Evolutionary conservation across 768 basidiomycete species (phyloP).

Genomic region (Hydnomerulius pinastri): DNA sequence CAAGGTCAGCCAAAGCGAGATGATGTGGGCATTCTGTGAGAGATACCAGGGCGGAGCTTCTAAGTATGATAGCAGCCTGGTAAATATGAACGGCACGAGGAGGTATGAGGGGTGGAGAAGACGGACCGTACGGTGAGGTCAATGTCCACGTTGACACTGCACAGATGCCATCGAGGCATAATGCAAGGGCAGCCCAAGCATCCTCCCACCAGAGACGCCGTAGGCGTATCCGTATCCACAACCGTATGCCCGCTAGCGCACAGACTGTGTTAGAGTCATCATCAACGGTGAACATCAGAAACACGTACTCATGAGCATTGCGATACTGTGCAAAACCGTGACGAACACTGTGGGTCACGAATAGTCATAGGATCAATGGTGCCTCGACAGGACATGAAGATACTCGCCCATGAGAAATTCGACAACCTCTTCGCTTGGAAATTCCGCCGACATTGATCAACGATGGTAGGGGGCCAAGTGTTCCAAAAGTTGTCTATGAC

Average conservation of each 20-base stretch:
- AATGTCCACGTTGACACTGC: conserved; percentile 12
- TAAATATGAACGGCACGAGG: neutral
- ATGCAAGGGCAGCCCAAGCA: conserved; percentile 7
- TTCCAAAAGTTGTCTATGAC: too few relatives aligned
- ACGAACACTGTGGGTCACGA: conserved; percentile 2
- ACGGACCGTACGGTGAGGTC: conserved; percentile 6
- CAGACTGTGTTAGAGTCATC: neutral
- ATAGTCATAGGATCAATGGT: neutral
- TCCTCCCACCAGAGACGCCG: conserved; percentile 17
- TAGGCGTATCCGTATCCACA: conserved; percentile 9
- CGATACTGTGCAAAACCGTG: conserved; percentile 11
- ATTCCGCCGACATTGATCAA: neutral
- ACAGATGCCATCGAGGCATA: conserved; percentile 2
- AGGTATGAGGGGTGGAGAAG: neutral
- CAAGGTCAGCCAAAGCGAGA: conserved; percentile 6
- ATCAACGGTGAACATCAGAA: neutral
- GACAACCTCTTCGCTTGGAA: neutral
- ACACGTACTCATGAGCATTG: conserved; percentile 7
- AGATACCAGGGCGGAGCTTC: neutral
- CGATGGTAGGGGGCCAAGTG: neutral
- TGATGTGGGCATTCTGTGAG: neutral
- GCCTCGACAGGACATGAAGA: neutral
- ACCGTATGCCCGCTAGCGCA: conserved; percentile 3
- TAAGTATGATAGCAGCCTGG: neutral
- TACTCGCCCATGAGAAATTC: conserved; percentile 4